A percentile compares a stretch with the other conserved stretches of the same genome.
phyloP scores from a whole-genome alignment of 345 rosid genomes.

The Erodium maritimum region DNA sequence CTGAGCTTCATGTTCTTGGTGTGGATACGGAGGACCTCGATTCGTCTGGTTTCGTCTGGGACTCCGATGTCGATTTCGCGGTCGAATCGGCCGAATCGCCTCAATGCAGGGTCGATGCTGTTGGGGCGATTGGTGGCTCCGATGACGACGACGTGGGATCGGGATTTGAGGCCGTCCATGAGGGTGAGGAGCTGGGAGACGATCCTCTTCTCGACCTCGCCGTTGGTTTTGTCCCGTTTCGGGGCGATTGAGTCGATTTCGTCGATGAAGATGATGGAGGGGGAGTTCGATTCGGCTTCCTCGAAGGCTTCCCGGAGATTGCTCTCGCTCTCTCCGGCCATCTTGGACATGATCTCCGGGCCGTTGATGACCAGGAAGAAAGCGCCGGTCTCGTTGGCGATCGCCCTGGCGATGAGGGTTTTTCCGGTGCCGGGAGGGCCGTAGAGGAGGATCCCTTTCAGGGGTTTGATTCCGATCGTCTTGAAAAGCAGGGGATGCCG shows the following conservation, averaged over 20 bases:
- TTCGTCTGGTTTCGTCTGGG: slow-evolving; percentile 7
- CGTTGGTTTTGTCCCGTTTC: slow-evolving; percentile 53
- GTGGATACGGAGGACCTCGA: too few species aligned
- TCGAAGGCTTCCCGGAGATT: slow-evolving; percentile 66
- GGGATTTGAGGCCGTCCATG: slow-evolving; percentile 40
- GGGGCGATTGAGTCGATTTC: slow-evolving; percentile 67
- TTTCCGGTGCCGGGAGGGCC: too few species aligned
- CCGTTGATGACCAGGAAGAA: too few species aligned
- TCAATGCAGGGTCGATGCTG: slow-evolving; percentile 38
- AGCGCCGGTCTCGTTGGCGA: too few species aligned
- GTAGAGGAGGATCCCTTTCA: too few species aligned
- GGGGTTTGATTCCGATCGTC: slow-evolving; percentile 44
- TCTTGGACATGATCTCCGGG: slow-evolving; percentile 42
- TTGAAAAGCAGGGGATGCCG: slow-evolving; percentile 67
- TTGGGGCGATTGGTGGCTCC: slow-evolving; percentile 43
- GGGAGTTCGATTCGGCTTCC: slow-evolving; percentile 52
- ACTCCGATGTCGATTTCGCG: slow-evolving; percentile 35
- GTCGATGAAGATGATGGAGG: slow-evolving; percentile 58
- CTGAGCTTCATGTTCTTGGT: slow-evolving; percentile 13
- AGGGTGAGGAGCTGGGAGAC: slow-evolving; percentile 53
- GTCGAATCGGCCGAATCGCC: slow-evolving; percentile 44
- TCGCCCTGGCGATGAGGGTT: too few species aligned
- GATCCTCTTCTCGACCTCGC: slow-evolving; percentile 55
- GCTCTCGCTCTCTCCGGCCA: slow-evolving; percentile 74
- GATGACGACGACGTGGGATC: slow-evolving; percentile 38